Percentiles rank a stretch among this genome's conserved stretches.
phyloP scores from a whole-genome alignment of 225 moss, liverwort and hornwort genomes.

The Physcomitrium patens region DNA sequence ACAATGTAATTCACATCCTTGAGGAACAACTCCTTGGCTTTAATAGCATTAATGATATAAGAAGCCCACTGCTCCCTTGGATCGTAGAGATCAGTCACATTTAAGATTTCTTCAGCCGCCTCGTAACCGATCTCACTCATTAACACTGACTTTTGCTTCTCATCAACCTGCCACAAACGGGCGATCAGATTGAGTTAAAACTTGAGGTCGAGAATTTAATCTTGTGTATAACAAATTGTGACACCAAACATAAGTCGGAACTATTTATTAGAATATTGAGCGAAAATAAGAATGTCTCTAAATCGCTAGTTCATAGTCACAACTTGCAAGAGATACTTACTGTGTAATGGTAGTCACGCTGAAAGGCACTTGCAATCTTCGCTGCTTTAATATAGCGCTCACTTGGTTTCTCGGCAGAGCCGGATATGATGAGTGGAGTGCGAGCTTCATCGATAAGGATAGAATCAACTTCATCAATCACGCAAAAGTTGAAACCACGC shows the following conservation, averaged over 20 bases:
- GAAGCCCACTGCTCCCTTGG: slow-evolving; percentile 98
- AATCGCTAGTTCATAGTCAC: slow-evolving; percentile 3
- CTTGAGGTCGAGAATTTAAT: slow-evolving; percentile 10
- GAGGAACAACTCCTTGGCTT: slow-evolving; percentile 90
- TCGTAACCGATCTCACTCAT: slow-evolving; percentile 92
- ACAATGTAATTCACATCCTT: slow-evolving; percentile 92
- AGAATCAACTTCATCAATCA: slow-evolving; percentile 97
- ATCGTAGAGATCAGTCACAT: slow-evolving; percentile 91
- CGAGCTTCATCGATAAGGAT: slow-evolving; percentile 97
- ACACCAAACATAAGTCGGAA: not conserved
- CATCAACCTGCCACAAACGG: slow-evolving; percentile 73
- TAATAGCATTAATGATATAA: slow-evolving; percentile 87
- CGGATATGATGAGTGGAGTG: slow-evolving; percentile 95
- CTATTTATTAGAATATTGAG: slow-evolving; percentile 1
- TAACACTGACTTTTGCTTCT: slow-evolving; percentile 92
- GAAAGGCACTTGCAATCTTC: slow-evolving; percentile 87
- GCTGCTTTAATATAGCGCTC: slow-evolving; percentile 93
- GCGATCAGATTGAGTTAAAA: not conserved
- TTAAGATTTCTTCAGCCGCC: slow-evolving; percentile 90
- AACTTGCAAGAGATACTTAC: slow-evolving; percentile 43
- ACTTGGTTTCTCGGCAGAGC: slow-evolving; percentile 95
- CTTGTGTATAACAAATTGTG: not conserved
- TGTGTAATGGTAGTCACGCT: slow-evolving; percentile 89
- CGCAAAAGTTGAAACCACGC: slow-evolving; percentile 93
- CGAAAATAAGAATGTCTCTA: slow-evolving; percentile 13